Percentiles rank a stretch among this genome's conserved stretches.
Conservation (phyloP, 352 stramenopile genomes). For the Phytophthora quininea region DNA sequence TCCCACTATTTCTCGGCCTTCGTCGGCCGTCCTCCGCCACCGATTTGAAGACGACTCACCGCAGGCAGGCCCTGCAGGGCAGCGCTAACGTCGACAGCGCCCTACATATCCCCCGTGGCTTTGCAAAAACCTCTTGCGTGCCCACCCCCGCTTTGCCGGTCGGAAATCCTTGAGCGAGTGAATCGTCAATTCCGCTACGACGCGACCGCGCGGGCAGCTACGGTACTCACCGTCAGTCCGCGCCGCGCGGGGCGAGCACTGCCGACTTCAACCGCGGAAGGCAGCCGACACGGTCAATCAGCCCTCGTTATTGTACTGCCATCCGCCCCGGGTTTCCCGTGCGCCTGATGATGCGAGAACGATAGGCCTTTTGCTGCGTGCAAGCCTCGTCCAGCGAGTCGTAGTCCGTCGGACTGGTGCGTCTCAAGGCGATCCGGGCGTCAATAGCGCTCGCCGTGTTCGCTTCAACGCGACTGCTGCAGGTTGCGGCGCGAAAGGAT, state of each 20-base stretch:
- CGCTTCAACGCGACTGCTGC: neutral
- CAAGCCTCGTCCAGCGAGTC: slow-evolving; percentile 32
- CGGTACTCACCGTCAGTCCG: neutral
- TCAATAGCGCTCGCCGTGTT: neutral
- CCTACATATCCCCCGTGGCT: neutral
- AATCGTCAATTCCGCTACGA: neutral
- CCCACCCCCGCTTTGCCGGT: neutral
- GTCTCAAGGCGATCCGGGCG: neutral
- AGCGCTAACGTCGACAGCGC: too few species aligned
- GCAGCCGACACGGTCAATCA: neutral
- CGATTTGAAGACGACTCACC: slow-evolving; percentile 2
- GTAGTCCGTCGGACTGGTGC: slow-evolving; percentile 8
- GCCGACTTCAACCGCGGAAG: neutral
- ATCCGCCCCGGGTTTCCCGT: too few species aligned
- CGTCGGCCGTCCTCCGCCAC: neutral
- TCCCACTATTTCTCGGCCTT: slow-evolving; percentile 26
- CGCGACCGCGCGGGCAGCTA: neutral
- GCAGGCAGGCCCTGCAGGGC: too few species aligned
- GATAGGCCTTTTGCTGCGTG: slow-evolving; percentile 16
- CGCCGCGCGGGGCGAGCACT: neutral
- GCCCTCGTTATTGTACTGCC: too few species aligned
- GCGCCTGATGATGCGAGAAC: slow-evolving; percentile 12
- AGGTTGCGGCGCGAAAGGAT: neutral
- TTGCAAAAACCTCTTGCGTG: neutral
- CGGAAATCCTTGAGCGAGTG: neutral